Conservation (phyloP, 2,329 filamentous ascomycete species). For the Ophiocordyceps camponoti-rufipedis region DNA sequence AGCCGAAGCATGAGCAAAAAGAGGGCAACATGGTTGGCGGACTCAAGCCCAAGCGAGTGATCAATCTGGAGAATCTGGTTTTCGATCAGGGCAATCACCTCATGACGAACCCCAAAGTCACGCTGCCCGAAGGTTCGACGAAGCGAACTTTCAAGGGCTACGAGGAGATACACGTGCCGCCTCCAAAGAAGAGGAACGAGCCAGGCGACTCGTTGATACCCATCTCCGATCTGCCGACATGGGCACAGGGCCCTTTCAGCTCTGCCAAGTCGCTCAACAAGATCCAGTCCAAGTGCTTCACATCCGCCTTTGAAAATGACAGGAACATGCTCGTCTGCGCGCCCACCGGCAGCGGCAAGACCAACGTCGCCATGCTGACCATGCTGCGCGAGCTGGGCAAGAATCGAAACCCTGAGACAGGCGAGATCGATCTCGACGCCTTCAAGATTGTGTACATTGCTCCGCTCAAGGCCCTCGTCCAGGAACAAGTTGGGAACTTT, state of each 20-base stretch:
- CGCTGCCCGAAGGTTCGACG: slow-evolving; percentile 81
- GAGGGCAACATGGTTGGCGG: slow-evolving; percentile 63
- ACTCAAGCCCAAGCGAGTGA: slow-evolving; percentile 66
- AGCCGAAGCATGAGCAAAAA: slow-evolving; percentile 31
- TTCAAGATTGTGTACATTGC: slow-evolving; percentile 99
- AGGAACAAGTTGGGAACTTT: slow-evolving; percentile 97
- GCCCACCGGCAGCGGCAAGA: slow-evolving; percentile 93
- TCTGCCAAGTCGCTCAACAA: slow-evolving; percentile 77
- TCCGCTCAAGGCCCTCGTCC: slow-evolving; percentile 84
- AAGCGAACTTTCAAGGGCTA: slow-evolving; percentile 96
- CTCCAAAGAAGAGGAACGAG: slow-evolving; percentile 74
- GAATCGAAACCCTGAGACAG: slow-evolving; percentile 71
- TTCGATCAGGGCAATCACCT: slow-evolving; percentile 98
- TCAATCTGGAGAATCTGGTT: slow-evolving; percentile 89
- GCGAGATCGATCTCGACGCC: slow-evolving; percentile 86
- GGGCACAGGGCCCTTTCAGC: slow-evolving; percentile 76
- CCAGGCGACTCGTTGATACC: slow-evolving; percentile 67
- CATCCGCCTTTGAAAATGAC: slow-evolving; percentile 79
- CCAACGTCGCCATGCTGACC: slow-evolving; percentile 93
- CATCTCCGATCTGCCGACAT: slow-evolving; percentile 77
- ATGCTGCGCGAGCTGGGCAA: slow-evolving; percentile 96
- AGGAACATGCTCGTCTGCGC: slow-evolving; percentile 97
- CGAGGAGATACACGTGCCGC: slow-evolving; percentile 92
- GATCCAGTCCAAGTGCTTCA: slow-evolving; percentile 87
- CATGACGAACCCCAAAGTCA: slow-evolving; percentile 97